Evolutionary conservation across 495 filamentous ascomycete genomes (phyloP), one percentile per base, ranked within the genome.

Genomic region (Penicillium diatomitis): DNA sequence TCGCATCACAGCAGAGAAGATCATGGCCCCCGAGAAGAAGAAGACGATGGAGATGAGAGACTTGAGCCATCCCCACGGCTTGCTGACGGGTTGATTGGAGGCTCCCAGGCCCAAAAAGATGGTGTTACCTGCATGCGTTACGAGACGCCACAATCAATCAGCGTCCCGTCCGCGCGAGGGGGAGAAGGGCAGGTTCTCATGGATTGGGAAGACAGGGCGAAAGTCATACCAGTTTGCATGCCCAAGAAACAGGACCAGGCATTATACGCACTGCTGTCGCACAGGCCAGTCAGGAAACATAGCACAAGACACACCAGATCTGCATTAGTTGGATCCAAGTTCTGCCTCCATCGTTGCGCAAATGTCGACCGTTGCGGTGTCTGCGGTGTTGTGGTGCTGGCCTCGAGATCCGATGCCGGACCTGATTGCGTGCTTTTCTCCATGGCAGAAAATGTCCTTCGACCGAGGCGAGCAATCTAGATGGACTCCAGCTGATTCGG

Each of bases 51-150:
- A 81, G 51, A 72, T 52, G 7, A 83, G 68, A 8, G 81, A 81
- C 53, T 81, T 81, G n/a, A 82, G 67, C 79, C 79, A 85, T 46
- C 78, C 77, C 62, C 74, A 77, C 11, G 78, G 76, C 52, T 78
- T 73, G 40, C 60, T 66, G 29, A 46, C 49, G 4, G 75, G 78
- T 43, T 76, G 66, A 38, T 67, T 61, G 20, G 81, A 75, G 35
- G 79, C 77, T 49, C 81, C 80, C 34, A 85, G 76, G 42, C 79
- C 79, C 40, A 84, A 70, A 73, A 85, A 82, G 58, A 85, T 77
- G 30, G 81, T 84, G 57, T 85, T 85, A 38, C 81, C 79, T 77
- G 20, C 20, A 20, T 20, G 20, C 20, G 20, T 20, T 20, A 20
- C 20, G 20, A 20, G 20, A 20, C 20, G 20, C 20, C 20, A 20